Percentiles rank a stretch among this genome's conserved stretches.
These are phyloP conservation scores for Aspergillus cavernicola DNA, from an alignment of 495 filamentous ascomycete species.

Conservation along the genomic window DNA sequence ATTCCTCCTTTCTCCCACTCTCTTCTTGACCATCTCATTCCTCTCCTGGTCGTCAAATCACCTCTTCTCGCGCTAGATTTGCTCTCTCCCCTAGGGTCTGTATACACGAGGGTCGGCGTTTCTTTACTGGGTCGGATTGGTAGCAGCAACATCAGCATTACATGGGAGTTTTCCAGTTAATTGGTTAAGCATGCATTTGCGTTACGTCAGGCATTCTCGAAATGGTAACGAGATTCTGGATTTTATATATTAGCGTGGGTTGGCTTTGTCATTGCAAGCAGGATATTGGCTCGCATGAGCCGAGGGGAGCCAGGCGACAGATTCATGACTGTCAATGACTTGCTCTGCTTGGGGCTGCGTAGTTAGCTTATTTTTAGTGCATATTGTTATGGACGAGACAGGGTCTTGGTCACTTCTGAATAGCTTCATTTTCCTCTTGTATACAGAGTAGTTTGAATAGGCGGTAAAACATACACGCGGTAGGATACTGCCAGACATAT, in stretches of 20 bases:
- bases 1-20: constrained; percentile 5
- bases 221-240: constrained; percentile 15
- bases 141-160: constrained; percentile 34
- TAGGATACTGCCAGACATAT: background rate
- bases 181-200: constrained; percentile 28
- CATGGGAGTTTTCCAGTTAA: constrained; percentile 32
- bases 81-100: constrained; percentile 7
- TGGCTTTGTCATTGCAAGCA: constrained; percentile 17
- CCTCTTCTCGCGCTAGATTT: constrained; percentile 8
- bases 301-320: constrained; percentile 13
- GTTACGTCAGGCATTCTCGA: constrained; percentile 25
- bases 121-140: constrained; percentile 25
- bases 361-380: constrained; percentile 18
- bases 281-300: constrained; percentile 15
- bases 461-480: constrained; percentile 1
- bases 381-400: constrained; percentile 8
- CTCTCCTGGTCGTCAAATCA: background rate
- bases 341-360: constrained; percentile 14
- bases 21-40: background rate
- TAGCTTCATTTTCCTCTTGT: background rate
- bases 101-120: constrained; percentile 22
- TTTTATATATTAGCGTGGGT: constrained; percentile 44
- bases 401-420: background rate
- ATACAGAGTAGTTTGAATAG: background rate
- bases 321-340: constrained; percentile 20